These are phyloP conservation scores for Candida sanyiensis DNA, from an alignment of 805 yeast genomes.

Conservation along the genomic window DNA sequence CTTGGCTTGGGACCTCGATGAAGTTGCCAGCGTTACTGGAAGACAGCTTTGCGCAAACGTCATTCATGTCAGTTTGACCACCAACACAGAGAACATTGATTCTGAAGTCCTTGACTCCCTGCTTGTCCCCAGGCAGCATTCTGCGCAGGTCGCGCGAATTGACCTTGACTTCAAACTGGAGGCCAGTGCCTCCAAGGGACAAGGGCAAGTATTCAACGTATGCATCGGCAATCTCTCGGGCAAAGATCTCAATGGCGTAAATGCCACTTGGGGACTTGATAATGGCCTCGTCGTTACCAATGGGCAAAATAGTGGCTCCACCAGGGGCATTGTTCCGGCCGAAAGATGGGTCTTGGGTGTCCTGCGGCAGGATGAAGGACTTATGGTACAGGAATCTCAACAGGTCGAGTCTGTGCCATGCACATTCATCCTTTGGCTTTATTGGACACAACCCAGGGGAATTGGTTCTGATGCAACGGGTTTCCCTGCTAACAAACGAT, in stretches of 20 bases:
- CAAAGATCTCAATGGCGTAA: slow-evolving; percentile 64
- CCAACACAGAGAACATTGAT: slow-evolving; percentile 55
- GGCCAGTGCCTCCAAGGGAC: slow-evolving; percentile 54
- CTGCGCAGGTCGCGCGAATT: slow-evolving; percentile 40
- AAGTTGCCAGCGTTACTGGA: slow-evolving; percentile 10
- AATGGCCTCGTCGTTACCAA: slow-evolving; percentile 39
- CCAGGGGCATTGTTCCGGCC: slow-evolving; percentile 22
- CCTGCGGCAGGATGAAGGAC: slow-evolving; percentile 66
- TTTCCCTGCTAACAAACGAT: slow-evolving; percentile 71
- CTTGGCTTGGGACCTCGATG: slow-evolving; percentile 29
- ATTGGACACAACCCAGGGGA: slow-evolving; percentile 45
- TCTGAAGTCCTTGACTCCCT: slow-evolving; percentile 31
- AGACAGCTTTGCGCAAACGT: slow-evolving; percentile 36
- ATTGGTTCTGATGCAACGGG: slow-evolving; percentile 46
- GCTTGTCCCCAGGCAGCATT: slow-evolving; percentile 28
- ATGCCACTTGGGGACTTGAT: slow-evolving; percentile 61
- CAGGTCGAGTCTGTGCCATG: slow-evolving; percentile 82
- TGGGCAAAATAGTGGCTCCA: slow-evolving; percentile 42
- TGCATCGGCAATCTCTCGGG: slow-evolving; percentile 38
- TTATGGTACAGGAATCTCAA: slow-evolving; percentile 78
- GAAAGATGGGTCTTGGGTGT: slow-evolving; percentile 42
- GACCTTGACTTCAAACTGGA: slow-evolving; percentile 45
- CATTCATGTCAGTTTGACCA: slow-evolving; percentile 50
- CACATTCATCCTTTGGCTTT: slow-evolving; percentile 60
- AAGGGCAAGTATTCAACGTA: slow-evolving; percentile 57